A percentile compares a stretch with the other conserved stretches of the same genome.
Conservation (phyloP, 352 stramenopile species). For the Phytophthora multivora region DNA sequence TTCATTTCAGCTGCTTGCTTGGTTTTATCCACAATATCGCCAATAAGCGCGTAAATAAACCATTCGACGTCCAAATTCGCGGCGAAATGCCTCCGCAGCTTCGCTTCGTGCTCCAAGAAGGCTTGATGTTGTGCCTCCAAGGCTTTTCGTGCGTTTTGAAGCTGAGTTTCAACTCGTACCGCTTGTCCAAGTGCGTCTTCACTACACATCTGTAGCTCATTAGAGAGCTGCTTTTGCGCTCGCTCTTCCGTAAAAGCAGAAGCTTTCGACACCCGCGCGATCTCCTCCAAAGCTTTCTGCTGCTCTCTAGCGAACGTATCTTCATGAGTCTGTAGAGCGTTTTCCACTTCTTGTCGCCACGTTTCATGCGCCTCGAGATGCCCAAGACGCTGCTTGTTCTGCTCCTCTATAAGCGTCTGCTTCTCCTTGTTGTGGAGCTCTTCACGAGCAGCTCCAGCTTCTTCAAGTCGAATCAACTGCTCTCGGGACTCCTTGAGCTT, state of each 20-base stretch:
- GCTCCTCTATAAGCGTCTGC: slow-evolving; percentile 8
- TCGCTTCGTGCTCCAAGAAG: slow-evolving; percentile 18
- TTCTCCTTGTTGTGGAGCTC: slow-evolving; percentile 25
- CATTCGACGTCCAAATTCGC: slow-evolving; percentile 21
- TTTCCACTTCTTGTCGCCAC: slow-evolving; percentile 42
- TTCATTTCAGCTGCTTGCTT: slow-evolving; percentile 31
- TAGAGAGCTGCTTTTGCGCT: slow-evolving; percentile 25
- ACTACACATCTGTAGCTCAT: slow-evolving; percentile 46
- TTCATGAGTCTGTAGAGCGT: slow-evolving; percentile 47
- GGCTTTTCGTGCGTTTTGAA: slow-evolving; percentile 13
- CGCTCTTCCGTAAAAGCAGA: slow-evolving; percentile 3
- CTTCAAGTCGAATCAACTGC: slow-evolving; percentile 34
- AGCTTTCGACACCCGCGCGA: slow-evolving; percentile 24
- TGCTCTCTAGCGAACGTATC: slow-evolving; percentile 42
- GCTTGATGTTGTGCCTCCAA: slow-evolving; percentile 19
- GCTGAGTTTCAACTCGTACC: slow-evolving; percentile 16
- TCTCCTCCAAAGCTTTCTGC: slow-evolving; percentile 19
- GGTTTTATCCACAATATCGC: slow-evolving; percentile 52
- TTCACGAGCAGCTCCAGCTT: slow-evolving; percentile 20
- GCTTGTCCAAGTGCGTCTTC: slow-evolving; percentile 44
- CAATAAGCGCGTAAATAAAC: slow-evolving; percentile 46
- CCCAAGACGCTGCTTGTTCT: slow-evolving; percentile 26
- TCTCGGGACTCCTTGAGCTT: slow-evolving; percentile 39
- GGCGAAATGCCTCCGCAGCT: slow-evolving; percentile 19
- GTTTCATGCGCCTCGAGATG: slow-evolving; percentile 37